These are phyloP conservation scores for Chlorella sp. DNA, from an alignment of 139 green algal genomes.

Conservation along the genomic window DNA sequence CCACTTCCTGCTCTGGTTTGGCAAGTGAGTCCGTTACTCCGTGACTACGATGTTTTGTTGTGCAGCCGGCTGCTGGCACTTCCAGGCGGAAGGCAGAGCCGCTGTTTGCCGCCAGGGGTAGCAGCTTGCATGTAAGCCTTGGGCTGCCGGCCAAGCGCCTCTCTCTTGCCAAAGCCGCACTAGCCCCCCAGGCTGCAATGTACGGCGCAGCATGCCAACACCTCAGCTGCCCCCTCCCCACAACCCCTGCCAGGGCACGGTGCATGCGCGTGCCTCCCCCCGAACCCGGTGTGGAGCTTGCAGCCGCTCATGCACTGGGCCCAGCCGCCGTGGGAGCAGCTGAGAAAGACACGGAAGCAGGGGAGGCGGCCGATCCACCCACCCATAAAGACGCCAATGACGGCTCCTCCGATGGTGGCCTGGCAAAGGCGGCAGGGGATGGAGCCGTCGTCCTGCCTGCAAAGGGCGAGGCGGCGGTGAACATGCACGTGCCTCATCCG, in stretches of 20 bases:
- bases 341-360: background rate
- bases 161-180: too few species aligned
- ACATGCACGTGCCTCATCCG: background rate
- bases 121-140: too few species aligned
- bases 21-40: background rate
- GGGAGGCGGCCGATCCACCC: background rate
- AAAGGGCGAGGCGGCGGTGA: background rate
- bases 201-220: background rate
- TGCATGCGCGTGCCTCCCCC: background rate
- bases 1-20: slow-evolving; percentile 10
- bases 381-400: background rate
- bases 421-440: background rate
- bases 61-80: too few species aligned
- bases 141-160: too few species aligned
- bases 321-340: background rate
- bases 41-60: too few species aligned
- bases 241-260: background rate
- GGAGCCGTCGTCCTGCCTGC: background rate
- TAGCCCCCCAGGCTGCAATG: too few species aligned
- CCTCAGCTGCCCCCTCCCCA: background rate
- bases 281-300: background rate
- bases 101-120: too few species aligned
- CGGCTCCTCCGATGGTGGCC: background rate
- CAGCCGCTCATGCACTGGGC: background rate
- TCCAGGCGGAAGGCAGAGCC: too few species aligned